These are phyloP conservation scores for Persicaria tinctoria DNA, from an alignment of 148 eudicot genomes.

Conservation along the genomic window DNA sequence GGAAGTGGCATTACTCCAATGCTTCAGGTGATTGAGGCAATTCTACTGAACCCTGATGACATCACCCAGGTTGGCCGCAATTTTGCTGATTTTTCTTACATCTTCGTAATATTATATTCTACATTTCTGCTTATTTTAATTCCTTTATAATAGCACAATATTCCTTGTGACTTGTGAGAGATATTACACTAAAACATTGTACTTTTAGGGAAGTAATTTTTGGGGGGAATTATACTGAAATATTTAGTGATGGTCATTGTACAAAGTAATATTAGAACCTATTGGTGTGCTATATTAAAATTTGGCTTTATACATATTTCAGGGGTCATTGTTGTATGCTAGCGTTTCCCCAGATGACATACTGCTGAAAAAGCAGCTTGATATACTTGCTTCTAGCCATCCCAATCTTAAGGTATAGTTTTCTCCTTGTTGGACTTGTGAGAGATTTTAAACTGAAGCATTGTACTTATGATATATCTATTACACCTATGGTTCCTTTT, in stretches of 20 bases:
- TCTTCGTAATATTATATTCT: not conserved
- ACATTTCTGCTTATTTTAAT: not conserved
- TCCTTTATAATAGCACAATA: not conserved
- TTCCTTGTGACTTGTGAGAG: constrained; percentile 25
- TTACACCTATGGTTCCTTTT: too few species aligned
- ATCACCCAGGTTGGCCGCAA: constrained; percentile 52
- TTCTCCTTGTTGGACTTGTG: not conserved
- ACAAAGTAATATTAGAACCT: too few species aligned
- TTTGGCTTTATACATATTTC: too few species aligned
- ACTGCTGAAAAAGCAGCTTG: constrained; percentile 87
- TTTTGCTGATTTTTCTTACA: not conserved
- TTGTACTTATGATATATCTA: too few species aligned
- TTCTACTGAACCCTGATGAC: constrained; percentile 88
- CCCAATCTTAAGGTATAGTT: constrained; percentile 81
- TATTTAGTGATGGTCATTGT: too few species aligned
- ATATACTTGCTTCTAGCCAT: constrained; percentile 64
- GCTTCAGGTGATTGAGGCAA: constrained; percentile 92
- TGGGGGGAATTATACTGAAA: too few species aligned
- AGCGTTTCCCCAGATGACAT: constrained; percentile 98
- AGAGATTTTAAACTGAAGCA: too few species aligned
- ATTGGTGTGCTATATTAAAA: too few species aligned
- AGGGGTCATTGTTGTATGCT: too few species aligned
- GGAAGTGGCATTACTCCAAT: constrained; percentile 94
- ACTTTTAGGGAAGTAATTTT: too few species aligned
- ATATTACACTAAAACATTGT: too few species aligned